Conservation (phyloP, 2,329 filamentous ascomycete species). For the Ophiostoma quercus region DNA sequence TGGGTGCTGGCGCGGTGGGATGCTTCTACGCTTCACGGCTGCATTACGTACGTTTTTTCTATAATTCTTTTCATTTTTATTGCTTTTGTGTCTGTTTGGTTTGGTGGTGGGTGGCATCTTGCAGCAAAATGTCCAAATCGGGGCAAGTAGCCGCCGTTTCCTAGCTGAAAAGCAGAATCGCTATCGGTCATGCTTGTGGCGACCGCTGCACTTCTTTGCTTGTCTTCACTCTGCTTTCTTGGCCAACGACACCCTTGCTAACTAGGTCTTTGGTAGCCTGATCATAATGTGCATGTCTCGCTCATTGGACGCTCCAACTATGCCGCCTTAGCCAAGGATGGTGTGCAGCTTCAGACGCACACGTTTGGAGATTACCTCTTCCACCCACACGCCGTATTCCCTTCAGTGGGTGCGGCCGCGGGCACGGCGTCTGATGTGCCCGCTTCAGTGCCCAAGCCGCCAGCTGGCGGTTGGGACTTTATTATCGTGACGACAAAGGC, state of each 20-base stretch:
- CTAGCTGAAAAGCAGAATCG: neutral
- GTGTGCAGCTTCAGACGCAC: constrained; percentile 60
- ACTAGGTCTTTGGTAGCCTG: constrained; percentile 36
- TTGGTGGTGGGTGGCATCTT: neutral
- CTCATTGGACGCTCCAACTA: constrained; percentile 72
- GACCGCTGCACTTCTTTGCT: neutral
- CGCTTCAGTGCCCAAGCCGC: constrained; percentile 18
- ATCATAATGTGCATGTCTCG: constrained; percentile 54
- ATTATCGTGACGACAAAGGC: constrained; percentile 67
- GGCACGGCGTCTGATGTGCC: constrained; percentile 22
- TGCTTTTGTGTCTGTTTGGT: neutral
- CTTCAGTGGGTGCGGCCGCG: constrained; percentile 48
- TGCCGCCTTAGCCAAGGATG: constrained; percentile 53
- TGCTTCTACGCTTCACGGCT: constrained; percentile 68
- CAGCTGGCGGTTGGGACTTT: constrained; percentile 45
- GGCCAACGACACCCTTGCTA: neutral
- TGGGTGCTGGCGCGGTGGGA: constrained; percentile 66
- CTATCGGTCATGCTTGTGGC: neutral
- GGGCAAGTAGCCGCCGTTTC: constrained; percentile 4
- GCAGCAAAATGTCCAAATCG: neutral
- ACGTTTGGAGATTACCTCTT: constrained; percentile 65
- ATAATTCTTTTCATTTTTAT: neutral
- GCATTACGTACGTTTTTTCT: constrained; percentile 41
- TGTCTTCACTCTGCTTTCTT: neutral
- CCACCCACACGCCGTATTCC: constrained; percentile 56